Percentiles rank a stretch among this genome's conserved stretches.
Evolutionary conservation across 495 filamentous ascomycete genomes (phyloP).

Genomic region (Tuber aestivum): DNA sequence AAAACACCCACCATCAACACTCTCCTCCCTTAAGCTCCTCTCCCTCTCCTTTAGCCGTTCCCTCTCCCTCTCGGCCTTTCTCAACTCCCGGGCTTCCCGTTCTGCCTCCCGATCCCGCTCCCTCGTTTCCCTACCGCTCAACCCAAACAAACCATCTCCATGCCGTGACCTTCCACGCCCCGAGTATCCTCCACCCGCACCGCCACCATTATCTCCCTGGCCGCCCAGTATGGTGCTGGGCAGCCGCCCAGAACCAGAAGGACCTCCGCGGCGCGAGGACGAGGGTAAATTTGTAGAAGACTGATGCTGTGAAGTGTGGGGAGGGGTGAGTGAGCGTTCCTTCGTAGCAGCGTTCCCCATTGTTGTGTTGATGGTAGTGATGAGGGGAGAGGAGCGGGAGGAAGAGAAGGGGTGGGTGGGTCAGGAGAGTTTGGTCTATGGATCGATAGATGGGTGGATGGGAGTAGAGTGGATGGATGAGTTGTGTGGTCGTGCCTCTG

Average conservation of each 20-base stretch:
- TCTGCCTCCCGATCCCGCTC: slow-evolving; percentile 57
- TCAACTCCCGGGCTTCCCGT: slow-evolving; percentile 82
- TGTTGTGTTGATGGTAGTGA: background rate
- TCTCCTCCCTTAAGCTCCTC: slow-evolving; percentile 85
- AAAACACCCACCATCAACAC: slow-evolving; percentile 61
- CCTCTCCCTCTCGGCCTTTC: slow-evolving; percentile 77
- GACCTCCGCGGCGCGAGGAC: slow-evolving; percentile 33
- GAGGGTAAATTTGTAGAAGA: slow-evolving; percentile 29
- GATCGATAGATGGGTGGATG: background rate
- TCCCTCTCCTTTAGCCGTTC: slow-evolving; percentile 75
- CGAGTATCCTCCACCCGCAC: slow-evolving; percentile 21
- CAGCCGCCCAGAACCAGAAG: slow-evolving; percentile 32
- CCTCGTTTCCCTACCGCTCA: slow-evolving; percentile 32
- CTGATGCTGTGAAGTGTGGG: slow-evolving; percentile 29
- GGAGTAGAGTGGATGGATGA: background rate
- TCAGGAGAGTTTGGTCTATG: background rate
- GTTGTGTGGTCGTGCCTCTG: slow-evolving; percentile 13
- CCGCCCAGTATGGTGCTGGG: slow-evolving; percentile 17
- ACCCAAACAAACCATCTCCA: slow-evolving; percentile 38
- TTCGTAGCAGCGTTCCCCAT: slow-evolving; percentile 43
- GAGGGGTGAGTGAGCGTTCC: slow-evolving; percentile 40
- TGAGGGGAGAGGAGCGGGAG: background rate
- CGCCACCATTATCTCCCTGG: slow-evolving; percentile 10
- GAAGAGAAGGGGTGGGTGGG: background rate
- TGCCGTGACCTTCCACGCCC: slow-evolving; percentile 36